Base-by-base conservation (phyloP, 1,284 basidiomycete species). In the Trichosporon inkin region DNA sequence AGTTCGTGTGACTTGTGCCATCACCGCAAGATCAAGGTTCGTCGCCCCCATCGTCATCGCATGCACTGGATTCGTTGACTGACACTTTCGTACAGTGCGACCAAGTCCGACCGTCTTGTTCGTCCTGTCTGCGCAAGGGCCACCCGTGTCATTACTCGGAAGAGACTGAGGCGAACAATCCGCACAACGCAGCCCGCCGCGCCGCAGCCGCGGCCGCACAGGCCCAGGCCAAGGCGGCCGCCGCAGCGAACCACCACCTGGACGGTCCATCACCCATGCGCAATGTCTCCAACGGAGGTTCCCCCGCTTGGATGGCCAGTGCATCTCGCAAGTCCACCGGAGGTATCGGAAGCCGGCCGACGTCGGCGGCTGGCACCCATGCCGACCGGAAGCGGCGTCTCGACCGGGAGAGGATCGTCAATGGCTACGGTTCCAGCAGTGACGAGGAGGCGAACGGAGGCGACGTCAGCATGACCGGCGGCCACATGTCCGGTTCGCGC, bases 11-110 rank as follows among this genome's bases (percentile, higher is more conserved):
- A 70, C 39, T 53, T 72, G 17, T 75, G 73, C 64, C 72, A 73
- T 62, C 68, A 70, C 62, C 62, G 73, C 41, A 75, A 75, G 60
- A 75, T 75, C 63, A 69, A 69, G 62, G 73, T 71, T 67, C 28
- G 20, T 55, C 8, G 28, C 49, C 32, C n/a, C 49, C 10, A 6
- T 19, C 11, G 49, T 32, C 19, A 17, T 17, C 3, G 16, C 24
- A 28, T 10, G 24, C 20, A 8, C 16, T 35, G n/a, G 10, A 3
- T 35, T 41, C 19, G 14, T 47, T 28, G 47, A 39, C 58, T 55
- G 39, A 62, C 55, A 35, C 35, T 14, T 6, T 22, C 10, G 14
- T 49, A 10, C 58, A 75, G 73, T 75, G 73, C 52, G 73, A 75
- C 61, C 73, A 75, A 55, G 64, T 60, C 32, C 63, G 71, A 22